phyloP scores from a whole-genome alignment of 2,329 filamentous ascomycete species.

The Fusarium devonianum region DNA sequence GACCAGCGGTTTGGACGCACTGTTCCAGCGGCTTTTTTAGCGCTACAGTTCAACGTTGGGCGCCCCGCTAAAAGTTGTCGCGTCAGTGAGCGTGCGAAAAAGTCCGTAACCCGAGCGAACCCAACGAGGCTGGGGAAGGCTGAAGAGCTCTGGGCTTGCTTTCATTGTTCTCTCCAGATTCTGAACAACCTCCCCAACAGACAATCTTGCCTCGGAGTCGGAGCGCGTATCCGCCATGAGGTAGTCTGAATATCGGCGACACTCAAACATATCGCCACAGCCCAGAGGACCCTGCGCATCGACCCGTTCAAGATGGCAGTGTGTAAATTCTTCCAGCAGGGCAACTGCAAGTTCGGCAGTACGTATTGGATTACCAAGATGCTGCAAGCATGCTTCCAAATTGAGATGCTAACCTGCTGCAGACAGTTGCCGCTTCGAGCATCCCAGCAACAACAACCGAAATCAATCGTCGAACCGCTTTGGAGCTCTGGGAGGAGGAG shows the following conservation, averaged over 20 bases:
- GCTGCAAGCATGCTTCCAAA: not conserved
- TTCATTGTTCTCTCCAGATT: not conserved
- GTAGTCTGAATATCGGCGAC: constrained; percentile 24
- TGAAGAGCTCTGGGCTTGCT: constrained; percentile 22
- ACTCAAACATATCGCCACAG: constrained; percentile 20
- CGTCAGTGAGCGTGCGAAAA: constrained; percentile 8
- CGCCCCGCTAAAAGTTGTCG: constrained; percentile 12
- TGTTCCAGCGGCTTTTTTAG: not conserved
- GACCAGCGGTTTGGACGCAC: not conserved
- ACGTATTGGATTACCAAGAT: constrained; percentile 38
- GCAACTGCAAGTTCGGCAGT: constrained; percentile 62
- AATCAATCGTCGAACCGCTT: constrained; percentile 63
- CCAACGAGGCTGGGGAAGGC: constrained; percentile 41
- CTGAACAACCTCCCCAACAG: not conserved
- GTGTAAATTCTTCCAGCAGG: constrained; percentile 60
- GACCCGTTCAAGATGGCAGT: constrained; percentile 46
- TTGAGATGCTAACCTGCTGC: constrained; percentile 19
- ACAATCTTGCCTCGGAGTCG: not conserved
- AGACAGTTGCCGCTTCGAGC: constrained; percentile 64
- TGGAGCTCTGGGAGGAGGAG: constrained; percentile 52
- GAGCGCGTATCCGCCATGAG: constrained; percentile 31
- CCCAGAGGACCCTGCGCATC: constrained; percentile 6
- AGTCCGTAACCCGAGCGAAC: not conserved
- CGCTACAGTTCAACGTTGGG: constrained; percentile 10
- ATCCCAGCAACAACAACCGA: constrained; percentile 50